Conservation (phyloP, 202 grass and related monocot genomes). For the Musa balbisiana region DNA sequence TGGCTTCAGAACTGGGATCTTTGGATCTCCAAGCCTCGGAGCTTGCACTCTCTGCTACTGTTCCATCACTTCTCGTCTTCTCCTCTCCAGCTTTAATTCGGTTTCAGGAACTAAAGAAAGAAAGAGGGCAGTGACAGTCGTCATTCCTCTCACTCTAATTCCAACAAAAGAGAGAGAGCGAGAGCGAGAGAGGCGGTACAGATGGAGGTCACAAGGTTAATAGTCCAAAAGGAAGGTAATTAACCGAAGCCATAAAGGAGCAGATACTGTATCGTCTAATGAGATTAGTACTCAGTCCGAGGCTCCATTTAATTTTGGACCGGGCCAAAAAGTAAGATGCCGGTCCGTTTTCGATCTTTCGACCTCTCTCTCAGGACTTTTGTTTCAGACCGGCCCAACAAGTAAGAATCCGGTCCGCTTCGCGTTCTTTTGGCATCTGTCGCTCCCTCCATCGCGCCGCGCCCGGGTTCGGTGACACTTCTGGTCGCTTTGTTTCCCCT, state of each 20-base stretch:
- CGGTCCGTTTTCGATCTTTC: background rate
- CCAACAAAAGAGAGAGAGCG: background rate
- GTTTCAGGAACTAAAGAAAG: background rate
- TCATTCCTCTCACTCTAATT: too few relatives aligned
- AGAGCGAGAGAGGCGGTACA: background rate
- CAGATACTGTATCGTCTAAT: background rate
- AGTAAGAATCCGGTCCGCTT: background rate
- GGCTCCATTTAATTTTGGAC: background rate
- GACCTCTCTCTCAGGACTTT: too few relatives aligned
- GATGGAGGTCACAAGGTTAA: background rate
- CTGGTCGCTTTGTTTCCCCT: background rate
- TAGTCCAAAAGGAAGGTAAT: background rate
- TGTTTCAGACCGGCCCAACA: background rate
- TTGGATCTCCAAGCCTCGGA: background rate
- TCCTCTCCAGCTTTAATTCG: background rate
- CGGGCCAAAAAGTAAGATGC: background rate
- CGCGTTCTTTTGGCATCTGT: background rate
- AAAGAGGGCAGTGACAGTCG: background rate
- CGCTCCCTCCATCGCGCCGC: background rate
- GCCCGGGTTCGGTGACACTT: background rate
- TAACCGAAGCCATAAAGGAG: background rate
- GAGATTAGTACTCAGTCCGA: background rate
- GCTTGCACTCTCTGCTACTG: background rate
- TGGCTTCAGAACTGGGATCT: background rate
- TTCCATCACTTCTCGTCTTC: background rate